A percentile compares a stretch with the other conserved stretches of the same genome.
These are phyloP conservation scores for Calonectria leucothoes DNA, from an alignment of 2,329 filamentous ascomycete species.

Conservation along the genomic window DNA sequence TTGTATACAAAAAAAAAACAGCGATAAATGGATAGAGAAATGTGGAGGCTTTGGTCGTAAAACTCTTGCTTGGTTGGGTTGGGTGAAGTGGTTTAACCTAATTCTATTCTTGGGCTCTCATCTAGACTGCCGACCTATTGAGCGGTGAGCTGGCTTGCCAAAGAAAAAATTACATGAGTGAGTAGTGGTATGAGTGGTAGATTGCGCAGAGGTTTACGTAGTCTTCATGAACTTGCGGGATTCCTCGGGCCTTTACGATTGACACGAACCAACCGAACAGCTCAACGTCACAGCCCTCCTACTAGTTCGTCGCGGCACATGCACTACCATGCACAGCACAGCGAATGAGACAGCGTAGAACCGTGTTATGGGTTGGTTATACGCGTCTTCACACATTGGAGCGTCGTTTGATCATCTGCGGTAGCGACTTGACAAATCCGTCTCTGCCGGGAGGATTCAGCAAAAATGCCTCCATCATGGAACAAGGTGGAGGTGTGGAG, in stretches of 20 bases:
- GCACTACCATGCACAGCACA: neutral
- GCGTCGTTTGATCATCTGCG: neutral
- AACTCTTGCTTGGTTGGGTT: neutral
- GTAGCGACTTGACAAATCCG: neutral
- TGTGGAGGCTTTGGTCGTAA: neutral
- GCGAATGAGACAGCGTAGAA: neutral
- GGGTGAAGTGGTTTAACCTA: neutral
- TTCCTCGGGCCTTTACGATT: neutral
- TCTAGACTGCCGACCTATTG: neutral
- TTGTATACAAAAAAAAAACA: neutral
- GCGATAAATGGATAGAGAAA: neutral
- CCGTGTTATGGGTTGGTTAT: neutral
- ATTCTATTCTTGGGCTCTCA: neutral
- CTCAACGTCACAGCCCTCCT: neutral
- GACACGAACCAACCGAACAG: neutral
- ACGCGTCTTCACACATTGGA: neutral
- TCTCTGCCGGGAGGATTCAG: neutral
- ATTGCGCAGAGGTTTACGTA: neutral
- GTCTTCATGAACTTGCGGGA: neutral
- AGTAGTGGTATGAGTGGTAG: neutral
- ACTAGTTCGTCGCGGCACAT: neutral
- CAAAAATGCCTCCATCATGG: slow-evolving; percentile 9
- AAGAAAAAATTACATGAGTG: too few relatives aligned
- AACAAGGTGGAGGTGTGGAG: neutral
- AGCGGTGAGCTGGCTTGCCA: neutral